phyloP scores from a whole-genome alignment of 139 green algal species.

The Chlamydomonas sp. region DNA sequence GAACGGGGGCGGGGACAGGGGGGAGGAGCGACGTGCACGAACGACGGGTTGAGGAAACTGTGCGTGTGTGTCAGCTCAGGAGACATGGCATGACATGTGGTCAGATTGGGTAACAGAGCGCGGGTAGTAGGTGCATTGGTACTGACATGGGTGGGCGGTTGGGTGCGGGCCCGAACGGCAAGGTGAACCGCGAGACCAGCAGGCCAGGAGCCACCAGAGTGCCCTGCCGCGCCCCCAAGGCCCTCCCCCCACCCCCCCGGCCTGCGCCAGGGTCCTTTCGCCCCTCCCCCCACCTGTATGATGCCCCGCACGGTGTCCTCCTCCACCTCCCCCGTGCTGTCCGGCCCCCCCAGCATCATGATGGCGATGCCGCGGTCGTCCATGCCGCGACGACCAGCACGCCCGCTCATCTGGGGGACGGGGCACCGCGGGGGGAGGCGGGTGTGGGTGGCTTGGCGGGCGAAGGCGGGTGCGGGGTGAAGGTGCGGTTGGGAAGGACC shows the following conservation, averaged over 20 bases:
- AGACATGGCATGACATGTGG: too few relatives aligned
- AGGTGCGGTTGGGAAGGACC: too few relatives aligned
- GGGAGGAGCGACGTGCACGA: not conserved
- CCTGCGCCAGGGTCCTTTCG: too few relatives aligned
- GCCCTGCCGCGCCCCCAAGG: not conserved
- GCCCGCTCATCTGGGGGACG: conserved; percentile 90
- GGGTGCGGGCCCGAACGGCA: too few relatives aligned
- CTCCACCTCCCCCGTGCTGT: conserved; percentile 57
- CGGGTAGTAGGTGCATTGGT: too few relatives aligned
- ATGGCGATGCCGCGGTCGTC: conserved; percentile 92
- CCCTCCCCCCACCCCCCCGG: not conserved
- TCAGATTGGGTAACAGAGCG: not conserved
- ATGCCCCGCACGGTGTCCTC: conserved; percentile 50
- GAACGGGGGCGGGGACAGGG: not conserved
- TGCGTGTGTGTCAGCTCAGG: too few relatives aligned
- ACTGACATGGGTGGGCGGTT: too few relatives aligned
- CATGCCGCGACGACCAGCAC: conserved; percentile 91
- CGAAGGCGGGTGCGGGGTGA: not conserved
- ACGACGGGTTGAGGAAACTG: not conserved
- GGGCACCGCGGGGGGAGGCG: not conserved
- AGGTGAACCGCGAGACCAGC: not conserved
- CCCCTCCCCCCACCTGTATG: conserved; percentile 1
- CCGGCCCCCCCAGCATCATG: conserved; percentile 78
- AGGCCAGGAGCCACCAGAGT: not conserved
- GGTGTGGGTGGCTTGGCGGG: not conserved